These are phyloP conservation scores for Escallonia rubra DNA, from an alignment of 129 eudicot species.

Conservation along the genomic window DNA sequence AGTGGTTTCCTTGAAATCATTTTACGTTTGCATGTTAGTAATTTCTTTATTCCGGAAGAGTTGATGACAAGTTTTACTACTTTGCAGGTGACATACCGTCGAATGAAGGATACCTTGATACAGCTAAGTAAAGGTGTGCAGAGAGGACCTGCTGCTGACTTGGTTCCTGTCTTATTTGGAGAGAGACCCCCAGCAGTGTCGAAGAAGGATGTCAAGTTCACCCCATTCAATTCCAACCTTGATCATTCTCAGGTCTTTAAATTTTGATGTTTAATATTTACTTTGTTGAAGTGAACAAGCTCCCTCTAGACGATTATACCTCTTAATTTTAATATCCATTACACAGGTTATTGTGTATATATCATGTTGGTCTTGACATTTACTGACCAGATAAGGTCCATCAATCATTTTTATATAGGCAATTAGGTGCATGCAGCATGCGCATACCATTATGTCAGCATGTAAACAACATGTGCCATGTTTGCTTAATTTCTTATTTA, in stretches of 20 bases:
- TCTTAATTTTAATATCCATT: no score
- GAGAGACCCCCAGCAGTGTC: constrained; percentile 62
- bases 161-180: constrained; percentile 93
- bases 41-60: neutral
- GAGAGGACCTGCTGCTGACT: constrained; percentile 85
- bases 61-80: constrained; percentile 7
- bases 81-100: constrained; percentile 83
- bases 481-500: neutral
- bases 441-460: neutral
- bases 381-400: no score
- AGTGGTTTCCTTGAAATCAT: neutral
- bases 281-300: no score
- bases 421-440: neutral
- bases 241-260: constrained; percentile 90
- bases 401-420: no score
- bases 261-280: neutral
- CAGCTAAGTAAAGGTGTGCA: constrained; percentile 85
- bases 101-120: constrained; percentile 93
- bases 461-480: neutral
- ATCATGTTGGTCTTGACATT: no score
- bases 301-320: no score
- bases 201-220: constrained; percentile 65
- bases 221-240: constrained; percentile 70
- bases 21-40: neutral
- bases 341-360: no score